These are phyloP conservation scores for Iberis pinnata DNA, from an alignment of 345 rosid genomes.

Conservation along the genomic window DNA sequence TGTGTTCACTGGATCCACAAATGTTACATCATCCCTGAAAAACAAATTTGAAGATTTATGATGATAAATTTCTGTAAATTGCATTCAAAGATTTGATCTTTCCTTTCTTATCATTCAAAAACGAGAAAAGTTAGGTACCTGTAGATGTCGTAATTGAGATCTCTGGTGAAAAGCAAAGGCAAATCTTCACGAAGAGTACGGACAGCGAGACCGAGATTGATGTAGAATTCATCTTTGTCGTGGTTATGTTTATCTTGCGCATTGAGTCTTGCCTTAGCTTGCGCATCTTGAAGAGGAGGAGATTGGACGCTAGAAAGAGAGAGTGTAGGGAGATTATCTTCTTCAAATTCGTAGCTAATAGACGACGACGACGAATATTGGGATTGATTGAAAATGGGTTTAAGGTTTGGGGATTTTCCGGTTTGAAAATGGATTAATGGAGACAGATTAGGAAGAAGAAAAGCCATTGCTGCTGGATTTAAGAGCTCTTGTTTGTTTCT, in stretches of 20 bases:
- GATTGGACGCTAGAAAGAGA: conserved; percentile 27
- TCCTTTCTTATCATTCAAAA: conserved; percentile 7
- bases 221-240: conserved; percentile 64
- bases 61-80: background rate
- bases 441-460: conserved; percentile 68
- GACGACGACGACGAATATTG: conserved; percentile 17
- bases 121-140: conserved; percentile 44
- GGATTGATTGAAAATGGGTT: conserved; percentile 27
- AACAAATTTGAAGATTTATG: background rate
- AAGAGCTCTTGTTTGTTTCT: conserved; percentile 6
- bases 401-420: conserved; percentile 40
- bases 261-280: conserved; percentile 30
- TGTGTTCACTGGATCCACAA: conserved; percentile 74
- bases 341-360: conserved; percentile 18
- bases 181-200: conserved; percentile 90
- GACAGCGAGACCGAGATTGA: conserved; percentile 85
- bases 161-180: conserved; percentile 65
- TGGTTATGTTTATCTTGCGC: conserved; percentile 37
- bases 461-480: conserved; percentile 47
- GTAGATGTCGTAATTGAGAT: conserved; percentile 86
- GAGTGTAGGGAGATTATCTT: conserved; percentile 14
- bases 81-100: conserved; percentile 11
- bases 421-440: conserved; percentile 48
- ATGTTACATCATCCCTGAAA: conserved; percentile 82
- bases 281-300: conserved; percentile 42